Conservation (phyloP, 176 grass and related monocot species). For the Areca catechu region DNA sequence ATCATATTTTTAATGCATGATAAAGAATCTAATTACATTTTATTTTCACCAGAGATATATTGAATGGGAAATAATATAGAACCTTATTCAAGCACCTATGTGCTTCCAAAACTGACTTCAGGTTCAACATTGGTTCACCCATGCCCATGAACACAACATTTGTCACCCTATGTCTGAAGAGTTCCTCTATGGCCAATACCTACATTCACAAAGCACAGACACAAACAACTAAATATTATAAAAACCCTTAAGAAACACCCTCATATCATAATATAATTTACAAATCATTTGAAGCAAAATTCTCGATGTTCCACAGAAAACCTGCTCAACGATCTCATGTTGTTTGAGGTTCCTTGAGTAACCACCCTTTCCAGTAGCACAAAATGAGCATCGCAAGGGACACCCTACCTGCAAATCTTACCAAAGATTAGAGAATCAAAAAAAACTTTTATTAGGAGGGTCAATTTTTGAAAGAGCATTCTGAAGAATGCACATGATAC, state of each 20-base stretch:
- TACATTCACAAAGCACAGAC: slow-evolving; percentile 10
- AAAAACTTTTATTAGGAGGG: no score
- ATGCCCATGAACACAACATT: slow-evolving; percentile 99
- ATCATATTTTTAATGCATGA: no score
- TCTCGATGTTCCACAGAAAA: slow-evolving; percentile 4
- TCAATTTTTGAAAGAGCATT: no score
- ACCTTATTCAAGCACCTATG: slow-evolving; percentile 86
- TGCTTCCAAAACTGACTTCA: slow-evolving; percentile 81
- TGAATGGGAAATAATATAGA: no score
- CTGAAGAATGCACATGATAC: no score
- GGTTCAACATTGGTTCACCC: slow-evolving; percentile 95
- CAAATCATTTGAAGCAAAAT: neutral
- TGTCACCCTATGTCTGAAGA: slow-evolving; percentile 78
- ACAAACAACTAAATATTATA: no score
- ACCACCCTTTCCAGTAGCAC: slow-evolving; percentile 88
- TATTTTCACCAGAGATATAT: no score
- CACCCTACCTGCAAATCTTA: slow-evolving; percentile 61
- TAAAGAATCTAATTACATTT: no score
- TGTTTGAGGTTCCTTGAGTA: slow-evolving; percentile 80
- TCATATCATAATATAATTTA: no score
- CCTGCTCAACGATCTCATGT: slow-evolving; percentile 87
- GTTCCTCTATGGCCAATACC: slow-evolving; percentile 81
- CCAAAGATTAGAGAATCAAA: neutral
- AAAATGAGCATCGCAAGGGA: slow-evolving; percentile 76
- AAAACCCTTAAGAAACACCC: no score